Percentiles rank a stretch among this genome's conserved stretches.
Evolutionary conservation across 257 asterid species (phyloP).

Genomic region (Fraxinus americana): DNA sequence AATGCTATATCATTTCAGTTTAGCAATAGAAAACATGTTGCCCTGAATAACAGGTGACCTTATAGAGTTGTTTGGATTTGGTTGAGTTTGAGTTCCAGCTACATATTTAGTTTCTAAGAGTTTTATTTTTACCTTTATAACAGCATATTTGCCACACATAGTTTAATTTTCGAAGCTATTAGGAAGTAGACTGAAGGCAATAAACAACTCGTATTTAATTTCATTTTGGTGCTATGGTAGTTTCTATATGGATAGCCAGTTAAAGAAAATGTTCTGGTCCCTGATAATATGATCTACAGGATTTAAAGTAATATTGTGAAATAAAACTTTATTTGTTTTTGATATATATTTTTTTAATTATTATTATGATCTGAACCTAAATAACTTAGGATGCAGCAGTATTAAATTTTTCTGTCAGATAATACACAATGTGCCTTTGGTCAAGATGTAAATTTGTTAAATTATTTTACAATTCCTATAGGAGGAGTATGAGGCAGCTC

Average conservation of each 20-base stretch:
- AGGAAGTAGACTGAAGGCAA: background rate
- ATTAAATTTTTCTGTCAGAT: slow-evolving; percentile 15
- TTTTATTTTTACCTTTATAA: slow-evolving; percentile 15
- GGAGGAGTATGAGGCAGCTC: slow-evolving; percentile 97
- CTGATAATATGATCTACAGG: slow-evolving; percentile 10
- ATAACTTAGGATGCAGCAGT: background rate
- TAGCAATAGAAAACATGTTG: slow-evolving; percentile 8
- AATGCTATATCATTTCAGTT: slow-evolving; percentile 20
- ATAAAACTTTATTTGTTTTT: slow-evolving; percentile 18
- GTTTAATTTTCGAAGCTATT: no score
- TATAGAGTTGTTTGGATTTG: slow-evolving; percentile 3
- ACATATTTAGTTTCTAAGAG: slow-evolving; percentile 12
- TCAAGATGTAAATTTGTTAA: slow-evolving; percentile 1
- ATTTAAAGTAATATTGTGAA: slow-evolving; percentile 4
- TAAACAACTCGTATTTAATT: background rate
- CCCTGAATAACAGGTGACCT: slow-evolving; percentile 7
- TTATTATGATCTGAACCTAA: background rate
- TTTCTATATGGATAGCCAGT: background rate
- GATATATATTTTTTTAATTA: background rate
- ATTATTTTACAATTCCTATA: slow-evolving; percentile 29
- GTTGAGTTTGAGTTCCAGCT: slow-evolving; percentile 20
- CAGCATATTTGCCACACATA: background rate
- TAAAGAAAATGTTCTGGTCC: slow-evolving; percentile 13
- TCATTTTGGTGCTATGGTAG: background rate
- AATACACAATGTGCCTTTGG: slow-evolving; percentile 21